Percentiles rank a stretch among this genome's conserved stretches.
Conservation (phyloP, 139 green algal genomes). For the Zygnema circumcarinatum region DNA sequence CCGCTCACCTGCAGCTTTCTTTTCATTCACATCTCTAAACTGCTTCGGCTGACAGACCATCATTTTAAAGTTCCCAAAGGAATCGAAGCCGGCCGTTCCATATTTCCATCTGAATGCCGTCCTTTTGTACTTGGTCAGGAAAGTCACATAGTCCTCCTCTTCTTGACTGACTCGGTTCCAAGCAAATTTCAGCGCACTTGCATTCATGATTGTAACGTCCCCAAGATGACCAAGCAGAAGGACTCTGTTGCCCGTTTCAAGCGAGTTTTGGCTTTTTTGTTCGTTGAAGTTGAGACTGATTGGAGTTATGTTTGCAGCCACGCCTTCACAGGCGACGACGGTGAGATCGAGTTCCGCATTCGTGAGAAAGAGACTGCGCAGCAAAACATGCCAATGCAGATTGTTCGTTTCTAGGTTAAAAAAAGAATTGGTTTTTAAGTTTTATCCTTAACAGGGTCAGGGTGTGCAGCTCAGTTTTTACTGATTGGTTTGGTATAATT, state of each 20-base stretch:
- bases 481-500: too few relatives aligned
- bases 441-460: too few relatives aligned
- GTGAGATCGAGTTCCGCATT: not conserved
- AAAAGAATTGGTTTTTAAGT: not conserved
- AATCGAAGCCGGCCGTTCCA: not conserved
- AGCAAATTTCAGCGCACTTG: not conserved
- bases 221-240: not conserved
- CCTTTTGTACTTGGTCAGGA: not conserved
- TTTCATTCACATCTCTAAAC: too few relatives aligned
- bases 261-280: not conserved
- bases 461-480: too few relatives aligned
- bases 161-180: not conserved
- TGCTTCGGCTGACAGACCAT: not conserved
- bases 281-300: not conserved
- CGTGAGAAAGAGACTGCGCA: constrained; percentile 7
- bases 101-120: not conserved
- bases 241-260: not conserved
- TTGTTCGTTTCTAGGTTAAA: not conserved
- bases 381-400: not conserved
- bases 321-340: not conserved
- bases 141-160: not conserved
- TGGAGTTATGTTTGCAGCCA: not conserved
- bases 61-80: not conserved
- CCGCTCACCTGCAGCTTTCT: too few relatives aligned
- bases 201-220: not conserved